Evolutionary conservation across 352 stramenopile genomes (phyloP).

Genomic region (Globisporangium spinosum): DNA sequence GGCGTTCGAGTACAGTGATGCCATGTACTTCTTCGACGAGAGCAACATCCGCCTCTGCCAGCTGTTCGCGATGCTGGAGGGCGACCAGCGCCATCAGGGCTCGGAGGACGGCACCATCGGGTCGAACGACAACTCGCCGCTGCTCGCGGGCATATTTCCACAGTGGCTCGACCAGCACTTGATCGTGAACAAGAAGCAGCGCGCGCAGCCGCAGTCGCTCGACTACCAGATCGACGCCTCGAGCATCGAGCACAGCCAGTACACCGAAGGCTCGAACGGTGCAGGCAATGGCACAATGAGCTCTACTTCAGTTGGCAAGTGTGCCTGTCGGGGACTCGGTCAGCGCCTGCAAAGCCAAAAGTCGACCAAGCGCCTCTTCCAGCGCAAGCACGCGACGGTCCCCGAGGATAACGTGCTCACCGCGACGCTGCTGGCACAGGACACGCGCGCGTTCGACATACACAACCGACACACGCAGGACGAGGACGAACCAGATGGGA

Average conservation of each 20-base stretch:
- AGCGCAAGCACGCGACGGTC: conserved; percentile 1
- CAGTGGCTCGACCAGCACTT: conserved; percentile 5
- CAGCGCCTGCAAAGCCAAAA: conserved; percentile 6
- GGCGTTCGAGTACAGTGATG: conserved; percentile 32
- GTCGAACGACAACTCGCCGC: background rate
- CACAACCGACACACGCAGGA: background rate
- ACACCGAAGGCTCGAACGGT: background rate
- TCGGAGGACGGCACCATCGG: conserved; percentile 1
- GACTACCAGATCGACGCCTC: background rate
- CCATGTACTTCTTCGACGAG: conserved; percentile 52
- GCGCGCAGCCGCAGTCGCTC: background rate
- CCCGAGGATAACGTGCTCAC: conserved; percentile 8
- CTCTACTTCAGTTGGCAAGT: background rate
- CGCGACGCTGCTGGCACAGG: conserved; percentile 5
- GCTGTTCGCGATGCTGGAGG: conserved; percentile 34
- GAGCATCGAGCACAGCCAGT: background rate
- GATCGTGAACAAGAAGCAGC: conserved; percentile 7
- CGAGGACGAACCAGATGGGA: background rate
- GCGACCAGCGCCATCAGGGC: background rate
- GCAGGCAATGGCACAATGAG: background rate
- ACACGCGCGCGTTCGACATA: background rate
- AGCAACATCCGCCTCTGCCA: conserved; percentile 32
- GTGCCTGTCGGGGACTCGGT: background rate
- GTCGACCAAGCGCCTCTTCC: conserved; percentile 4
- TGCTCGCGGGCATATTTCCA: background rate